These are phyloP conservation scores for Penicillium psychrosexuale DNA, from an alignment of 2,329 filamentous ascomycete genomes.

Conservation along the genomic window DNA sequence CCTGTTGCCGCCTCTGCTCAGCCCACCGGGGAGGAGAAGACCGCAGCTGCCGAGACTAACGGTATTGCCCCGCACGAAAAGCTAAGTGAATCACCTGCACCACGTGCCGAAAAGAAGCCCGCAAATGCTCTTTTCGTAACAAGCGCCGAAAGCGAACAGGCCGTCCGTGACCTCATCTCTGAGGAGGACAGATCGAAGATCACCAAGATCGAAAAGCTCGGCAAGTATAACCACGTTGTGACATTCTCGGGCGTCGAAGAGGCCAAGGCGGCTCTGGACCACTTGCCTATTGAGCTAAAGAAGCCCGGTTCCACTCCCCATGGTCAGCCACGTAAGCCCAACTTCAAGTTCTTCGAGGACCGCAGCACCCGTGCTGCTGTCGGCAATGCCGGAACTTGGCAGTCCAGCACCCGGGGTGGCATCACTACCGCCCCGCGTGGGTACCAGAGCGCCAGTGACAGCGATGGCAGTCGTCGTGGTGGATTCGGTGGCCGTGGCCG, in stretches of 20 bases:
- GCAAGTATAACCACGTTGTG: slow-evolving; percentile 75
- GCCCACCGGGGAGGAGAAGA: slow-evolving; percentile 47
- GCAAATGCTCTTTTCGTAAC: slow-evolving; percentile 87
- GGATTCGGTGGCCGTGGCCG: slow-evolving; percentile 58
- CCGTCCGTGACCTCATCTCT: slow-evolving; percentile 74
- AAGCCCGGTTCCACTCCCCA: slow-evolving; percentile 54
- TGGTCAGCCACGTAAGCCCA: slow-evolving; percentile 72
- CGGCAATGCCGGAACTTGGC: slow-evolving; percentile 56
- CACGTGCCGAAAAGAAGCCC: slow-evolving; percentile 61
- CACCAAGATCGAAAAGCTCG: slow-evolving; percentile 62
- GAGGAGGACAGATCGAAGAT: slow-evolving; percentile 84
- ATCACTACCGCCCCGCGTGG: slow-evolving; percentile 66
- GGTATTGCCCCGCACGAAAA: slow-evolving; percentile 50
- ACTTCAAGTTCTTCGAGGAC: slow-evolving; percentile 79
- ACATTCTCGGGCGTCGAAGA: slow-evolving; percentile 79
- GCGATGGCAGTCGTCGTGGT: slow-evolving; percentile 64
- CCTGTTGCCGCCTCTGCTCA: slow-evolving; percentile 41
- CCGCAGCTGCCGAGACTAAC: slow-evolving; percentile 51
- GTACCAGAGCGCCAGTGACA: slow-evolving; percentile 81
- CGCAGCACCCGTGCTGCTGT: slow-evolving; percentile 52
- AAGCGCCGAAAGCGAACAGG: slow-evolving; percentile 78
- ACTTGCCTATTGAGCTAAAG: slow-evolving; percentile 73
- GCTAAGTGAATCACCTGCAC: slow-evolving; percentile 46
- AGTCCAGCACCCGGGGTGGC: slow-evolving; percentile 58
- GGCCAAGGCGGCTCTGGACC: slow-evolving; percentile 73